Conservation (phyloP, 768 basidiomycete species). For the Rhizopogon vinicolor region DNA sequence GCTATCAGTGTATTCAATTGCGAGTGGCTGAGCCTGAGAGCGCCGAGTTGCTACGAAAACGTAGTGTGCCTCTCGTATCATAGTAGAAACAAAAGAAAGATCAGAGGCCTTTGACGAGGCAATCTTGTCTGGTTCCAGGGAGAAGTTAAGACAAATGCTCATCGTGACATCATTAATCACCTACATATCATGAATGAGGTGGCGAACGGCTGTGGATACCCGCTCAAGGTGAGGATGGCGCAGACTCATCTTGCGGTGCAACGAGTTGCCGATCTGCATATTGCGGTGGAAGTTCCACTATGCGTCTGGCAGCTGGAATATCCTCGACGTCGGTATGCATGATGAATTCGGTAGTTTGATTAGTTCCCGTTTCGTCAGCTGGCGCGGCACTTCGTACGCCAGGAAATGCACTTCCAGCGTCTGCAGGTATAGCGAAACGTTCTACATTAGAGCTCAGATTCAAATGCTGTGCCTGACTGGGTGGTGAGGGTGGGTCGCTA, state of each 20-base stretch:
- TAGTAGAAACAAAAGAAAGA: too few relatives aligned
- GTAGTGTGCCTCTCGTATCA: too few relatives aligned
- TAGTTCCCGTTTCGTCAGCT: slow-evolving; percentile 39
- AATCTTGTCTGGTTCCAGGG: too few relatives aligned
- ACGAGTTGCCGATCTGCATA: slow-evolving; percentile 48
- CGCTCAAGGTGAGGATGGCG: neutral
- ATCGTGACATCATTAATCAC: too few relatives aligned
- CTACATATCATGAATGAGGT: too few relatives aligned
- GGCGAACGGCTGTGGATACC: too few relatives aligned
- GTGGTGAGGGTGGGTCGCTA: neutral
- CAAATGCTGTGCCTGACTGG: slow-evolving; percentile 5
- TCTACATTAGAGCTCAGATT: slow-evolving; percentile 12
- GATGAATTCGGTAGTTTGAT: slow-evolving; percentile 47
- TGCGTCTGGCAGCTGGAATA: slow-evolving; percentile 36
- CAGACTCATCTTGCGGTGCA: neutral
- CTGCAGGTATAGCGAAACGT: neutral
- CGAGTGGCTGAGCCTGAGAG: too few relatives aligned
- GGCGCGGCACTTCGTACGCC: slow-evolving; percentile 49
- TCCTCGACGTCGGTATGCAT: slow-evolving; percentile 71
- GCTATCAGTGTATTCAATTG: too few relatives aligned
- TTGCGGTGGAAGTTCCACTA: slow-evolving; percentile 74
- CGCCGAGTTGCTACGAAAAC: too few relatives aligned
- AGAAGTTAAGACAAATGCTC: too few relatives aligned
- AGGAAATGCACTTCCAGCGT: slow-evolving; percentile 6
- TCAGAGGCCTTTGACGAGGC: too few relatives aligned